Conservation (phyloP, 164 flowering plant genomes). For the Vitis cinerea region DNA sequence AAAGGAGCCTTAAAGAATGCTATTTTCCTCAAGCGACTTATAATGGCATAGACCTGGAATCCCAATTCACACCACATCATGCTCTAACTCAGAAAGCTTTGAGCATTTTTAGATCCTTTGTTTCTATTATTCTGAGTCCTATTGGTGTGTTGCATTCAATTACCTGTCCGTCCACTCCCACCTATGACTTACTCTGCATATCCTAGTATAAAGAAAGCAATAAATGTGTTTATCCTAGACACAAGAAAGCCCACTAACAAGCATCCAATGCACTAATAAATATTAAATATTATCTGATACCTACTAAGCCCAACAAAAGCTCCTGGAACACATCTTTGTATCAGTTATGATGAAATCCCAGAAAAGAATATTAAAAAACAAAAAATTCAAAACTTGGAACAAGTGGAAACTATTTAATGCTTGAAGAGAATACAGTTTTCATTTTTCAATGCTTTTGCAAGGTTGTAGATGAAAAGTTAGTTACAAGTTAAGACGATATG, state of each 20-base stretch:
- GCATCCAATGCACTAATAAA: too few relatives aligned
- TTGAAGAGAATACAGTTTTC: background rate
- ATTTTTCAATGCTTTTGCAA: too few relatives aligned
- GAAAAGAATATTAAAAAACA: background rate
- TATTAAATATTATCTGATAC: background rate
- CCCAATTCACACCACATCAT: background rate
- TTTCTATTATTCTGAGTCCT: background rate
- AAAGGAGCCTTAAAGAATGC: background rate
- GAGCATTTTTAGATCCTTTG: background rate
- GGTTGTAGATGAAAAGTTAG: too few relatives aligned
- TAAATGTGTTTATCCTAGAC: background rate
- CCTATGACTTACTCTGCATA: background rate
- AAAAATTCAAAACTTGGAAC: background rate
- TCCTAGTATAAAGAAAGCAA: background rate
- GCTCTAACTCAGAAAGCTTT: too few relatives aligned
- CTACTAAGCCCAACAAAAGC: background rate
- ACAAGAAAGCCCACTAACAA: too few relatives aligned
- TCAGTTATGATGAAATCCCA: too few relatives aligned
- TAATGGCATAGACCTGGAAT: background rate
- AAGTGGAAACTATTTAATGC: background rate
- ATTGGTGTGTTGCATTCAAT: background rate
- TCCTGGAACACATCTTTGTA: too few relatives aligned
- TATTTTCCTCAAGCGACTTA: background rate
- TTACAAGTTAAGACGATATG: too few relatives aligned
- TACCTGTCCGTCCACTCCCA: background rate